Evolutionary conservation across 2,329 filamentous ascomycete species (phyloP).

Genomic region (Fonsecaea monophora): DNA sequence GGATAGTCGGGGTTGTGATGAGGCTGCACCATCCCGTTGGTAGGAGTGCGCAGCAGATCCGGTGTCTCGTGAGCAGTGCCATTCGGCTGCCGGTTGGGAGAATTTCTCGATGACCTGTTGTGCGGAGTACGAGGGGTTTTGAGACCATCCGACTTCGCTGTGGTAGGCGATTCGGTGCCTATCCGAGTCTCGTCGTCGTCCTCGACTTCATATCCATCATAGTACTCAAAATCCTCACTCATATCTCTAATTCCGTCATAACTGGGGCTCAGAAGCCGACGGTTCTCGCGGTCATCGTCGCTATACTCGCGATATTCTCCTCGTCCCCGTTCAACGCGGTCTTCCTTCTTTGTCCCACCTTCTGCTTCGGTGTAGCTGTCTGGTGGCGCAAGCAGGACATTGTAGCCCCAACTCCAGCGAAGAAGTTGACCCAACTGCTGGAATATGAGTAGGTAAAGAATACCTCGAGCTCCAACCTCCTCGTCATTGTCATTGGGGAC

Average conservation of each 20-base stretch:
- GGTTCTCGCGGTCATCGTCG: slow-evolving; percentile 44
- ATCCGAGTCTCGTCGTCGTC: slow-evolving; percentile 38
- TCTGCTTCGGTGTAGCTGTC: slow-evolving; percentile 58
- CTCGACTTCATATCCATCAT: slow-evolving; percentile 28
- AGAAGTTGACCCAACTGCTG: slow-evolving; percentile 95
- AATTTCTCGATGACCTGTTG: slow-evolving; percentile 36
- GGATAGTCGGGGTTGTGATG: slow-evolving; percentile 57
- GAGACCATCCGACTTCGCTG: slow-evolving; percentile 37
- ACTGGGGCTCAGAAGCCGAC: slow-evolving; percentile 34
- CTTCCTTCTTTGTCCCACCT: slow-evolving; percentile 47
- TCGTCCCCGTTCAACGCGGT: slow-evolving; percentile 49
- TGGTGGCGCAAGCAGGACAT: slow-evolving; percentile 87
- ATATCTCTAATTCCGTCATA: slow-evolving; percentile 30
- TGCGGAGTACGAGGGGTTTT: slow-evolving; percentile 37
- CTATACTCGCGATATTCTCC: slow-evolving; percentile 50
- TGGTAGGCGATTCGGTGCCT: slow-evolving; percentile 37
- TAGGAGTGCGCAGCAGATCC: slow-evolving; percentile 51
- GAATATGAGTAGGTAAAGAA: slow-evolving; percentile 94
- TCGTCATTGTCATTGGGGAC: slow-evolving; percentile 93
- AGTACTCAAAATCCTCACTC: slow-evolving; percentile 31
- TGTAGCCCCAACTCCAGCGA: slow-evolving; percentile 98
- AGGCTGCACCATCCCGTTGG: slow-evolving; percentile 57
- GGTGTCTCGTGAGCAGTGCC: slow-evolving; percentile 19
- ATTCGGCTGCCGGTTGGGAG: slow-evolving; percentile 28
- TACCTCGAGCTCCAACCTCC: slow-evolving; percentile 90